Conservation (phyloP, 768 basidiomycete genomes). For the Rhizopogon vesiculosus region DNA sequence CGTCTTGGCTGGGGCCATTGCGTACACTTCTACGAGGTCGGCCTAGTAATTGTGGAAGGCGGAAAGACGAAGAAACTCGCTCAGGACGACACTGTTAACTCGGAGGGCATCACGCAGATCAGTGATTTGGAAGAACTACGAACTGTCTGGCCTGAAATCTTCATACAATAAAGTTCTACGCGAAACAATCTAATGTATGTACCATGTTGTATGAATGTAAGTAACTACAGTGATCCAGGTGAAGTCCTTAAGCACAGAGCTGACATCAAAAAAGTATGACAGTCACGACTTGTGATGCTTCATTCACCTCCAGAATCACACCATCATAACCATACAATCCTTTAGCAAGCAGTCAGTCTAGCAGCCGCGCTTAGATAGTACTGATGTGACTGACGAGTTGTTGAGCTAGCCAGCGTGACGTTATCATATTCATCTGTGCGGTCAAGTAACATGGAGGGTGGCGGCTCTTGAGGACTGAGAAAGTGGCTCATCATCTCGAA, state of each 20-base stretch:
- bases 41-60: conserved; percentile 58
- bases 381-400: conserved; percentile 50
- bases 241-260: neutral
- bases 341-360: conserved; percentile 4
- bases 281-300: conserved; percentile 70
- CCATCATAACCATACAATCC: conserved; percentile 73
- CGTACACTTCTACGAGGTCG: conserved; percentile 73
- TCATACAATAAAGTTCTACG: conserved; percentile 31
- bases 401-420: conserved; percentile 61
- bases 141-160: conserved; percentile 71
- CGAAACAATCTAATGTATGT: neutral
- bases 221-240: neutral
- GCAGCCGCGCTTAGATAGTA: neutral
- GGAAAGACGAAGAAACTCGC: conserved; percentile 46
- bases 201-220: neutral
- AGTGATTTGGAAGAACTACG: conserved; percentile 62
- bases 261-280: conserved; percentile 52
- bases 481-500: conserved; percentile 79
- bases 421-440: conserved; percentile 73
- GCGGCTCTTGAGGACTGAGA: conserved; percentile 65
- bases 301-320: conserved; percentile 74
- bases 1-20: conserved; percentile 67
- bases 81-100: conserved; percentile 28
- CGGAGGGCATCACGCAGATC: conserved; percentile 49
- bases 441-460: conserved; percentile 78